Base-by-base conservation (phyloP, 2,329 filamentous ascomycete genomes). In the Fusarium gaditjirri region DNA sequence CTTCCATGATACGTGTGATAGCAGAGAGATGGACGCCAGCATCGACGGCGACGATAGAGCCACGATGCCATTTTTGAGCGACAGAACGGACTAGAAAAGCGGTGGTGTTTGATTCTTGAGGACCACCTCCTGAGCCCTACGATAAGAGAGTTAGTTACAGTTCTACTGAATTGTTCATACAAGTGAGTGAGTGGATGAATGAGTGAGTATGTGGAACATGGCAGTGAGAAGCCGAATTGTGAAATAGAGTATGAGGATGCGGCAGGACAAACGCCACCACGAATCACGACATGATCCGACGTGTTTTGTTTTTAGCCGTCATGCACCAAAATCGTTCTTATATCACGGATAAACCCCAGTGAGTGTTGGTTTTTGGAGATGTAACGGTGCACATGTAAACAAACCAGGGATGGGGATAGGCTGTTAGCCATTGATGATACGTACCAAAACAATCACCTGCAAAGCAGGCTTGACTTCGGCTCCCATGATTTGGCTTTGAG, bases 31-130 rank as follows among this genome's bases (percentile, higher is more conserved):
- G 93, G 36, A 95, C 94, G 52, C 96, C 96, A 14, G 94, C 95
- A 84, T 99, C 96, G 57, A 99, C 92, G n/a, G 95, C 94, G 33
- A 98, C 86, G 43, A 98, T 82, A 1, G 94, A 98, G 47, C 93
- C 92, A 76, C 91, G 92, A 53, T 88, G 85, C 96, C 96, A 99
- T 69, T 91, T 89, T 57, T 92, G 89, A 35, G 91, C 89, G 14
- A 92, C 87, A 8, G 95, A 95, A 50, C 95, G 92, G 50, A 98
- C 93, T 25, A 99, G 89, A 64, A 98, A 90, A 6, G 94, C 94
- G 0, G 95, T 98, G 29, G 94, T 92, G 80, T 95, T 96, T 81
- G 94, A 91, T 86, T 99, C 96, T 77, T 90, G 88, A 36, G 96
- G 96, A 57, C 96, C 96, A 65, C 96, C 96, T 55, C 94, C 94